phyloP scores from a whole-genome alignment of 2,329 filamentous ascomycete genomes.

The Catunica adiposa region DNA sequence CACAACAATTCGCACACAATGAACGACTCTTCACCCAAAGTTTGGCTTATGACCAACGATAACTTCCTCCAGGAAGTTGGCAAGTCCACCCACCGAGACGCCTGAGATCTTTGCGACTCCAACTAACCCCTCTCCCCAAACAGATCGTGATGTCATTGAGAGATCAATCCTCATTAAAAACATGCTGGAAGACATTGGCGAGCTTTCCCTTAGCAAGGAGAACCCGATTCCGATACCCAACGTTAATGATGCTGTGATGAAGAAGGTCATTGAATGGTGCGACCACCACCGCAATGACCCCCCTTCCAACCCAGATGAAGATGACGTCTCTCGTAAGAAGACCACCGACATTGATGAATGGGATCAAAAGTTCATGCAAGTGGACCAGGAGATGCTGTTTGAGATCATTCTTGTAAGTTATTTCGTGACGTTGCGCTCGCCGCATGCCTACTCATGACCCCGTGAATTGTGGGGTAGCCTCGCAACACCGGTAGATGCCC shows the following conservation, averaged over 20 bases:
- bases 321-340: constrained; percentile 90
- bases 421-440: not conserved
- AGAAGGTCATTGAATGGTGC: constrained; percentile 98
- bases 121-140: constrained; percentile 8
- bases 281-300: constrained; percentile 86
- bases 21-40: constrained; percentile 21
- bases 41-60: constrained; percentile 38
- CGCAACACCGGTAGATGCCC: not conserved
- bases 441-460: not conserved
- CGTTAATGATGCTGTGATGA: constrained; percentile 81
- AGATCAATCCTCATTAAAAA: constrained; percentile 95
- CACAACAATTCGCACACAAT: constrained; percentile 19
- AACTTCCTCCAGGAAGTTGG: constrained; percentile 29
- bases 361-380: constrained; percentile 99
- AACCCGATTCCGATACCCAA: constrained; percentile 82
- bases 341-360: constrained; percentile 98
- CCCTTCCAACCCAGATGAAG: constrained; percentile 64
- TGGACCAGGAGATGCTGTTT: constrained; percentile 98
- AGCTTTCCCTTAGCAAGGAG: constrained; percentile 31
- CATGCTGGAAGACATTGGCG: constrained; percentile 86
- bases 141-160: constrained; percentile 72
- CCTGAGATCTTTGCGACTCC: not conserved
- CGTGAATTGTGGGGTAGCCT: not conserved
- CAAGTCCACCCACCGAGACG: constrained; percentile 20
- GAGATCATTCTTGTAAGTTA: constrained; percentile 83